Evolutionary conservation across 257 asterid genomes (phyloP), one percentile per base, ranked within the genome.

Genomic region (Nicotiana noctiflora): DNA sequence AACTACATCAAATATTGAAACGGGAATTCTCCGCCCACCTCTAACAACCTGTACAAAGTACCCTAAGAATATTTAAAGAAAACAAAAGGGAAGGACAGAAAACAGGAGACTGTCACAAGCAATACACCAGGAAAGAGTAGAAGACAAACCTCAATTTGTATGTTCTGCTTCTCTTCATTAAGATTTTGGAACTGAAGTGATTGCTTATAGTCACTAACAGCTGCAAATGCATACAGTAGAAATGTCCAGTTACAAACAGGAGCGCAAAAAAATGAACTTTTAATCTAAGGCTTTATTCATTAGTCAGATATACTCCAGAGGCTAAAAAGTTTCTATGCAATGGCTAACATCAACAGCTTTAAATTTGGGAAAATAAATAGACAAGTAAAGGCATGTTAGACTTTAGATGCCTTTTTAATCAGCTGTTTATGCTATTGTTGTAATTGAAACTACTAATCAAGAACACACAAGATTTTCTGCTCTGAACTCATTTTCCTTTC

Each of bases 101-200:
- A 32, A 40, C 8, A 72, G n/a, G 51, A 17, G 63, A 75, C 81
- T 19, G 40, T 83, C 68, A 27, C 52, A 82, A 63, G 37, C 32
- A 70, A 70, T 70, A 40, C 49, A 40, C 56, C 32, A 52, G 52
- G 31, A 27, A 56, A 84, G 34, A 60, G 80, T 68, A 80, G 55
- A 74, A 67, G 11, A 53, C 90, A 65, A 57, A 93, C 99, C 99
- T 95, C 98, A 88, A 93, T 87, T 70, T 93, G 99, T 82, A 95
- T 95, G 87, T 95, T 95, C 75, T 92, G 97, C 91, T 95, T 95
- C 88, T 93, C 99, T 86, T 93, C 99, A 80, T 93, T 95, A 86
- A 95, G 87, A 86, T 87, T 93, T 86, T 91, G 99, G 84, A 95
- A 95, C 82, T 95, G 99, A 75, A 95, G 99, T 63, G 99, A 93